These are phyloP conservation scores for Coniochaeta prunicola DNA, from an alignment of 2,329 filamentous ascomycete genomes.

Conservation along the genomic window DNA sequence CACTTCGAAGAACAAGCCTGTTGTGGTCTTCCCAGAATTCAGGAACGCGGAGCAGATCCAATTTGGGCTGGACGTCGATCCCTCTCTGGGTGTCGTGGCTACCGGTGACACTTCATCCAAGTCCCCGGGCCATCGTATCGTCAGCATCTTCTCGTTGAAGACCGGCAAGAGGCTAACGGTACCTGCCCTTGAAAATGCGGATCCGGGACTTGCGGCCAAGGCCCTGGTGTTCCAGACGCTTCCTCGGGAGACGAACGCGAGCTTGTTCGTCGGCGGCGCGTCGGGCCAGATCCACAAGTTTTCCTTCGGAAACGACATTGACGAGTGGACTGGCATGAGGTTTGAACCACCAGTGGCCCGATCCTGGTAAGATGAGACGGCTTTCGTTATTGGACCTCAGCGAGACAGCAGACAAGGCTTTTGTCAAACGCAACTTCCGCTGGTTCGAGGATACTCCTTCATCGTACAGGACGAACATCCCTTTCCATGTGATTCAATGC, in stretches of 20 bases:
- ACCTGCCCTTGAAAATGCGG: slow-evolving; percentile 13
- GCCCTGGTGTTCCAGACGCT: slow-evolving; percentile 38
- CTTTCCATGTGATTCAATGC: no score
- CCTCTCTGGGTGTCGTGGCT: slow-evolving; percentile 41
- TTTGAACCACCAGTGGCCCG: background rate
- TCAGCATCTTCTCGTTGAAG: slow-evolving; percentile 41
- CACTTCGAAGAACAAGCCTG: slow-evolving; percentile 20
- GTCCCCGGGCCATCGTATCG: slow-evolving; percentile 19
- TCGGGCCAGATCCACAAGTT: slow-evolving; percentile 32
- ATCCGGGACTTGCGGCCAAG: slow-evolving; percentile 25
- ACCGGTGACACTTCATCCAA: slow-evolving; percentile 29
- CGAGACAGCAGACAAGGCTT: background rate
- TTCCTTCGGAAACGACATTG: slow-evolving; percentile 27
- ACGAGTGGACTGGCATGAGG: background rate
- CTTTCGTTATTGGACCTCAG: background rate
- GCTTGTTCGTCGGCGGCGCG: slow-evolving; percentile 39
- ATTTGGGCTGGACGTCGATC: slow-evolving; percentile 44
- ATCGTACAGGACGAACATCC: no score
- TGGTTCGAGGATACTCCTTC: no score
- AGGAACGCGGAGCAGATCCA: slow-evolving; percentile 39
- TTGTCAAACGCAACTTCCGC: no score
- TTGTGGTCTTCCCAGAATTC: slow-evolving; percentile 43
- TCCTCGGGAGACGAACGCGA: slow-evolving; percentile 34
- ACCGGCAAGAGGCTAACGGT: slow-evolving; percentile 32
- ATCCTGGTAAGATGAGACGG: background rate